Evolutionary conservation across 2,329 filamentous ascomycete species (phyloP).

Genomic region (Botrytis aclada): DNA sequence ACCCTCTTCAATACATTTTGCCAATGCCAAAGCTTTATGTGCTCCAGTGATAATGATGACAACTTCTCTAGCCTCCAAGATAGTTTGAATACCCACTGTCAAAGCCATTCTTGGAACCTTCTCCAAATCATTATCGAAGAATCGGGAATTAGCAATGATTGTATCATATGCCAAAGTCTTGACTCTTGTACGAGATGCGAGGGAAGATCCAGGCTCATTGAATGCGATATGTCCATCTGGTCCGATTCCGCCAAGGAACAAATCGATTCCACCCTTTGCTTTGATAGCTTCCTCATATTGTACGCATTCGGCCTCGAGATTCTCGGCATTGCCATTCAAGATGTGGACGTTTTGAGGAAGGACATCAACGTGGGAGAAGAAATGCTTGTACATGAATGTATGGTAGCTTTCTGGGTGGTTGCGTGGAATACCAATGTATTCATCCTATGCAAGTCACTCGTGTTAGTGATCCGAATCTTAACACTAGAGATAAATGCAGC

Average conservation of each 20-base stretch:
- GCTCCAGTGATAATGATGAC: constrained; percentile 79
- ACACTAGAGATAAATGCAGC: not conserved
- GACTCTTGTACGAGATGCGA: constrained; percentile 74
- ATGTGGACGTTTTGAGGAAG: constrained; percentile 81
- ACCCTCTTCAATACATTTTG: constrained; percentile 76
- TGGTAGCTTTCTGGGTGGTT: constrained; percentile 86
- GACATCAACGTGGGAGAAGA: constrained; percentile 83
- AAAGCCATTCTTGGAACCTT: constrained; percentile 78
- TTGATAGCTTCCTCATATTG: constrained; percentile 78
- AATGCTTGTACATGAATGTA: constrained; percentile 90
- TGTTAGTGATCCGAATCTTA: constrained; percentile 4
- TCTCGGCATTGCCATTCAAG: constrained; percentile 73
- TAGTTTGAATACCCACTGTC: constrained; percentile 81
- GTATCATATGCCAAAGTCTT: constrained; percentile 88
- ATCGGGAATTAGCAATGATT: constrained; percentile 79
- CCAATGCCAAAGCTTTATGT: constrained; percentile 75
- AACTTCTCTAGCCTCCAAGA: constrained; percentile 77
- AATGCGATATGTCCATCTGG: constrained; percentile 87
- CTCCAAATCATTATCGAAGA: constrained; percentile 72
- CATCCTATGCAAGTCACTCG: constrained; percentile 53
- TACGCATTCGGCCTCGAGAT: constrained; percentile 73
- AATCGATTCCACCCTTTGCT: constrained; percentile 72
- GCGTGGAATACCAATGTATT: constrained; percentile 79
- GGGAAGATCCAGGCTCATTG: constrained; percentile 81
- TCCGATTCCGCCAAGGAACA: constrained; percentile 82